Conservation (phyloP, 2,329 filamentous ascomycete genomes). For the Paraphoma chrysanthemicola region DNA sequence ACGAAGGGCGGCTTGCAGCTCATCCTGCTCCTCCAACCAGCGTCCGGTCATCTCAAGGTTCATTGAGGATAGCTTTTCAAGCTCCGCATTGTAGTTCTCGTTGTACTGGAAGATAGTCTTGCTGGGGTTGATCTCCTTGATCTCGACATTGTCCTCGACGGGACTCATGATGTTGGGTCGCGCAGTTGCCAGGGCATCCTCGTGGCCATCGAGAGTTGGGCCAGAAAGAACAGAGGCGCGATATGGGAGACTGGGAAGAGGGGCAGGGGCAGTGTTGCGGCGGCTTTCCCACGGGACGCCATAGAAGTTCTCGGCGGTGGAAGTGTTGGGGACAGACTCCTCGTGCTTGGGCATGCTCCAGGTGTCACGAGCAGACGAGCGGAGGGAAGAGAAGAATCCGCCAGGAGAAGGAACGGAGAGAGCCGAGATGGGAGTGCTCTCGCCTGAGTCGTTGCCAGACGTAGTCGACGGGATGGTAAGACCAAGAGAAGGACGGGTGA, state of each 20-base stretch:
- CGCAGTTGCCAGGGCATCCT: slow-evolving; percentile 40
- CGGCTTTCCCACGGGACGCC: slow-evolving; percentile 73
- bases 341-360: slow-evolving; percentile 68
- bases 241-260: slow-evolving; percentile 21
- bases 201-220: slow-evolving; percentile 43
- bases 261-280: slow-evolving; percentile 31
- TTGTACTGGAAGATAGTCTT: slow-evolving; percentile 76
- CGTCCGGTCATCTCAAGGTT: slow-evolving; percentile 84
- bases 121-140: slow-evolving; percentile 65
- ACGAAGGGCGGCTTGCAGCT: slow-evolving; percentile 73
- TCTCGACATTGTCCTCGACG: slow-evolving; percentile 51
- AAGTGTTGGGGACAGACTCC: slow-evolving; percentile 74
- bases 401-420: slow-evolving; percentile 91
- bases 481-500: slow-evolving; percentile 58
- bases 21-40: slow-evolving; percentile 84
- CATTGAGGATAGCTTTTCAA: slow-evolving; percentile 72
- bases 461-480: slow-evolving; percentile 32
- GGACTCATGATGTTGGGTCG: slow-evolving; percentile 39
- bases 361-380: slow-evolving; percentile 75
- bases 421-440: slow-evolving; percentile 72
- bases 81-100: slow-evolving; percentile 75
- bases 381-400: slow-evolving; percentile 88
- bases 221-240: slow-evolving; percentile 37
- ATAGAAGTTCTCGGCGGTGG: slow-evolving; percentile 92
- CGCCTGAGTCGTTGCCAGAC: slow-evolving; percentile 45